Conservation (phyloP, 805 yeast species). For the Candida insectorum region DNA sequence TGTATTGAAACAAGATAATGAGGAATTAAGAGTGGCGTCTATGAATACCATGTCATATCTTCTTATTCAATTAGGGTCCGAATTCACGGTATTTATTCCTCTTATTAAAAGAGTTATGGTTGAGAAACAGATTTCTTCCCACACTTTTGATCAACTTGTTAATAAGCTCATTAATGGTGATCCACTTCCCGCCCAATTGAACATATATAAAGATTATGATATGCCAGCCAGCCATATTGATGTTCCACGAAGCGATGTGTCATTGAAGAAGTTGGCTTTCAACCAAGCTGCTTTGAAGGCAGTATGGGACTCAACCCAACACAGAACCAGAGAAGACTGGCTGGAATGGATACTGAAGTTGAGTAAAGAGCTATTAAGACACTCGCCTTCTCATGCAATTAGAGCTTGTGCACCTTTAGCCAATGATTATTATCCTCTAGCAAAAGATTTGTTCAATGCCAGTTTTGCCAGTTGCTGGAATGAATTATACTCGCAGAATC, state of each 20-base stretch:
- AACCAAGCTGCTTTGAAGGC: constrained; percentile 62
- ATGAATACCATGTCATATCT: constrained; percentile 79
- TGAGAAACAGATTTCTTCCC: constrained; percentile 61
- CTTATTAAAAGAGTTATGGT: constrained; percentile 66
- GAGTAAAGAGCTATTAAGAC: constrained; percentile 80
- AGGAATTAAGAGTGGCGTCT: constrained; percentile 60
- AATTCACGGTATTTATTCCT: constrained; percentile 83
- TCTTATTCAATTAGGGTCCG: constrained; percentile 77
- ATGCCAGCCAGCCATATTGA: constrained; percentile 40
- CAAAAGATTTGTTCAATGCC: constrained; percentile 87
- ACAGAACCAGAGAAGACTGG: constrained; percentile 94
- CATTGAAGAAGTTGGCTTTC: constrained; percentile 71
- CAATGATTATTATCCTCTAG: constrained; percentile 79
- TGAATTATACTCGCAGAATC: constrained; percentile 82
- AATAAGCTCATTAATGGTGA: constrained; percentile 77
- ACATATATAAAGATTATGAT: constrained; percentile 62
- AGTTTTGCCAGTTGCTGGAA: constrained; percentile 96
- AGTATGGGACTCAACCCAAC: constrained; percentile 90
- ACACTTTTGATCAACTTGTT: constrained; percentile 77
- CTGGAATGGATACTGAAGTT: constrained; percentile 92
- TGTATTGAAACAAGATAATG: constrained; percentile 49
- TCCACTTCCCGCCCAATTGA: constrained; percentile 74
- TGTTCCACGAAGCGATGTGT: constrained; percentile 59
- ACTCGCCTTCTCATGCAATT: constrained; percentile 91
- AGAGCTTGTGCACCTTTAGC: constrained; percentile 92